Evolutionary conservation across 2,329 filamentous ascomycete genomes (phyloP).

Genomic region (Colletotrichum melonis): DNA sequence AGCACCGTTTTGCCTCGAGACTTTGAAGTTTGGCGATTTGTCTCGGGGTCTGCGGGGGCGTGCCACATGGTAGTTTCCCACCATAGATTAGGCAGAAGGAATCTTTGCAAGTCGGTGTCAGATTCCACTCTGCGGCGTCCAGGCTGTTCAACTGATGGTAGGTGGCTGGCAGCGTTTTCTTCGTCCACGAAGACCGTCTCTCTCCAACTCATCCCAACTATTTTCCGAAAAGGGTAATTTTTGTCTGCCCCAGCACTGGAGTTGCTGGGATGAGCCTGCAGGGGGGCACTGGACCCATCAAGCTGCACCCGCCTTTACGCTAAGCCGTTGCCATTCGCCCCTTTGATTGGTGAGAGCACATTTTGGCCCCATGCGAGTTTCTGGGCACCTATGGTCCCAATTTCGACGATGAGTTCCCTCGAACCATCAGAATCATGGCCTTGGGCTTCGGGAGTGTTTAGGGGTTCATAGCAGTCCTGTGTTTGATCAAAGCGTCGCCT

Average conservation of each 20-base stretch:
- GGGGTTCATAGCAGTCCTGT: neutral
- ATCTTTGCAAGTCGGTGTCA: slow-evolving; percentile 8
- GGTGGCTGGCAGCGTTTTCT: neutral
- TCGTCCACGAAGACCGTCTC: neutral
- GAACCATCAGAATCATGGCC: neutral
- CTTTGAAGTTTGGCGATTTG: neutral
- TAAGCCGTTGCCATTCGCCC: slow-evolving; percentile 18
- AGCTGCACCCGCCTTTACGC: slow-evolving; percentile 12
- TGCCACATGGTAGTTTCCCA: neutral
- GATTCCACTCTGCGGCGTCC: neutral
- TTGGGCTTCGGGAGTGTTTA: neutral
- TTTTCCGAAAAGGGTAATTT: slow-evolving; percentile 33
- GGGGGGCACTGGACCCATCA: neutral
- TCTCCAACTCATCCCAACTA: slow-evolving; percentile 16
- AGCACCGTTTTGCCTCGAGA: neutral
- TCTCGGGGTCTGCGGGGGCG: neutral
- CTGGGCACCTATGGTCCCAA: neutral
- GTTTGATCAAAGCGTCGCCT: neutral
- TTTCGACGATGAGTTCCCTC: neutral
- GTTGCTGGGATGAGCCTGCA: slow-evolving; percentile 19
- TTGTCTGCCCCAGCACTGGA: neutral
- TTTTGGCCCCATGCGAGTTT: slow-evolving; percentile 1
- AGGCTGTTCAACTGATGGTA: neutral
- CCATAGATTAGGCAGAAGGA: slow-evolving; percentile 27
- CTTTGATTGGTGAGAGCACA: slow-evolving; percentile 12